Evolutionary conservation across 352 stramenopile species (phyloP).

Genomic region (Phytophthora colocasiae): DNA sequence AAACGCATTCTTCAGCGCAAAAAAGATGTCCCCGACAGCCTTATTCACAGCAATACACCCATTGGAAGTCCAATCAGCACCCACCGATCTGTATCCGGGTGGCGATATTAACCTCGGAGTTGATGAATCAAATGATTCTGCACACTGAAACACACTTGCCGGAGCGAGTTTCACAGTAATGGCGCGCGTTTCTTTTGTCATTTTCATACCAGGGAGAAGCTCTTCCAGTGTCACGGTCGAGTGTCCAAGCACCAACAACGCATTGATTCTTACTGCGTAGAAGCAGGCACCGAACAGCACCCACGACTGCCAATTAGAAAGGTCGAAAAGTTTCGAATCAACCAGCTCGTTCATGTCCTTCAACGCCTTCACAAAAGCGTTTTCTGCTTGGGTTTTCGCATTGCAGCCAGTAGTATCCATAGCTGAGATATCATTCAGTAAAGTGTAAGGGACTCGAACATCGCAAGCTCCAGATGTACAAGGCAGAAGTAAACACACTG

Average conservation of each 20-base stretch:
- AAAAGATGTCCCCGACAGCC: constrained; percentile 43
- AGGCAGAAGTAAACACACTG: too few relatives aligned
- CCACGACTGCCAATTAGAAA: constrained; percentile 16
- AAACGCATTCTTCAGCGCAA: constrained; percentile 38
- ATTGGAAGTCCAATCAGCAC: constrained; percentile 20
- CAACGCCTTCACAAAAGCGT: neutral
- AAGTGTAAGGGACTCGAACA: too few relatives aligned
- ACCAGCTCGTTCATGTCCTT: constrained; percentile 5
- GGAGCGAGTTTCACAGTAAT: constrained; percentile 1
- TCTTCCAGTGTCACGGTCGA: constrained; percentile 31
- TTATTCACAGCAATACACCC: constrained; percentile 39
- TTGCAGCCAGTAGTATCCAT: too few relatives aligned
- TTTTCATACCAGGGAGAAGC: constrained; percentile 15
- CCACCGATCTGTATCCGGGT: neutral
- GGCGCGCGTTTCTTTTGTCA: neutral
- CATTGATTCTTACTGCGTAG: constrained; percentile 49
- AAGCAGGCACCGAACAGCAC: constrained; percentile 50
- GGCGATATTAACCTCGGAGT: constrained; percentile 5
- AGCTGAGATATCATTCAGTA: too few relatives aligned
- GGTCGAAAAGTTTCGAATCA: neutral
- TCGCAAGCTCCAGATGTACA: too few relatives aligned
- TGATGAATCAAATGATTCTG: neutral
- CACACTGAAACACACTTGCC: too few relatives aligned
- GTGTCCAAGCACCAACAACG: constrained; percentile 33
- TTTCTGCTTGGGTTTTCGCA: neutral